Base-by-base conservation (phyloP, 768 basidiomycete genomes). In the Mycena olivaceomarginata region DNA sequence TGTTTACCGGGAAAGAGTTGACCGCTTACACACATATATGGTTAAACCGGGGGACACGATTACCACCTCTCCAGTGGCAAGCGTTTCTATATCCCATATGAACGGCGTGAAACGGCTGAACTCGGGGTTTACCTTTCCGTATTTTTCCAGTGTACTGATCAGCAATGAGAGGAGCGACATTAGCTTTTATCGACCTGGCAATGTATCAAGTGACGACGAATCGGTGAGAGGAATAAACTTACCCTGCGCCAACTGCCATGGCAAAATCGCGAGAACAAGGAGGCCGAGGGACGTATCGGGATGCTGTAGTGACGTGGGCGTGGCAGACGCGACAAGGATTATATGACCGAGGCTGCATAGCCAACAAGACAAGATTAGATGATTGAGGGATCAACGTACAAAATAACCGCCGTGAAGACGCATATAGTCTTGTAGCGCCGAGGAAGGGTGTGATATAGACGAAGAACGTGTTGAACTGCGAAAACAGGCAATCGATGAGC, bases 371-470 rank as follows among this genome's bases (percentile, higher is more conserved):
- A 40, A 20, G 6, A 8, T 4, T 16, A 5, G n/a, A 12, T 8
- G 15, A 39, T 25, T 39, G 13, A 37, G 13, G 31, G 9, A 20
- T 63, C 4, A 12, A 25, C 56, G 25, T 81, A 86, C 84, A 92
- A 81, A 74, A 88, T 89, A 70, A 92, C 86, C 18, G 85, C 59
- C 68, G 91, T 88, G 82, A 91, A 90, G 25, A 90, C 82, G 82
- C 89, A 83, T 81, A 93, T 91, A 20, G 92, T 92, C 80, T 90
- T 91, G 86, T 89, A 93, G 8, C 91, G 67, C 92, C 91, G 67
- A 91, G 45, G 70, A 86, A 88, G 5, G 91, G 92, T 0, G 88
- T 90, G 77, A 89, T 77, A 75, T 90, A 91, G 15, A 90, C 88
- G 84, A 87, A 90, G 85, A 90, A 90, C 37, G 84, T 85, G 85